Base-by-base conservation (phyloP, 805 yeast genomes). In the Metschnikowia lachancei region DNA sequence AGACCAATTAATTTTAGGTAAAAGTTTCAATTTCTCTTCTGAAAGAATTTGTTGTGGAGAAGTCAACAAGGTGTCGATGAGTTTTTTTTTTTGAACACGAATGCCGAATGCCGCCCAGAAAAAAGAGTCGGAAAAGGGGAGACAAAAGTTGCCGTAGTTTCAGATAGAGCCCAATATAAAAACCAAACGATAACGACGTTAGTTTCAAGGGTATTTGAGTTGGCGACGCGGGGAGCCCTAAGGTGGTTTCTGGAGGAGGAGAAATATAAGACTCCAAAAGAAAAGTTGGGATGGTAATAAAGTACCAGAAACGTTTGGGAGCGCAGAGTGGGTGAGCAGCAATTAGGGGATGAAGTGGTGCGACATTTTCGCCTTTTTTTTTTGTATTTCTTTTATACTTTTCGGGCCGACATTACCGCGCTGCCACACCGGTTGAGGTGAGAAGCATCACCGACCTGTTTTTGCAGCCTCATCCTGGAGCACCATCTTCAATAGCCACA, bases 331-430 rank as follows among this genome's bases (percentile, higher is more conserved):
- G 52, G 52, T 46, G 54, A 44, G 48, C 54, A 51, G 55, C 55
- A 52, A 52, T 52, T 52, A 52, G 53, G 55, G 55, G 55, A 52
- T 52, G 55, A 50, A 50, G 43, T 38, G 46, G 47, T 41, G 47
- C 55, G 55, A 52, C 55, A 52, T 52, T 52, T 50, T 52, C 53
- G 49, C 49, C 46, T 46, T 43, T 48, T 49, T 49, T 45, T 42
- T 45, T 42, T 45, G 28, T 41, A 32, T 43, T 46, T 42, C 46
- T 44, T 39, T 38, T 38, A 30, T n/a, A 24, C 17, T 39, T 18
- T 22, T 39, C n/a, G 9, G 10, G 16, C 36, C 46, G 46, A 43
- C 46, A 43, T 43, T 42, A n/a, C 32, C 24, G 39, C 30, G 36
- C 26, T 9, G 10, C 24, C 24, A 22, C 24, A 22, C 24, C 11